A percentile compares a stretch with the other conserved stretches of the same genome.
Conservation (phyloP, 2,329 filamentous ascomycete species). For the Aspergillus hortae region DNA sequence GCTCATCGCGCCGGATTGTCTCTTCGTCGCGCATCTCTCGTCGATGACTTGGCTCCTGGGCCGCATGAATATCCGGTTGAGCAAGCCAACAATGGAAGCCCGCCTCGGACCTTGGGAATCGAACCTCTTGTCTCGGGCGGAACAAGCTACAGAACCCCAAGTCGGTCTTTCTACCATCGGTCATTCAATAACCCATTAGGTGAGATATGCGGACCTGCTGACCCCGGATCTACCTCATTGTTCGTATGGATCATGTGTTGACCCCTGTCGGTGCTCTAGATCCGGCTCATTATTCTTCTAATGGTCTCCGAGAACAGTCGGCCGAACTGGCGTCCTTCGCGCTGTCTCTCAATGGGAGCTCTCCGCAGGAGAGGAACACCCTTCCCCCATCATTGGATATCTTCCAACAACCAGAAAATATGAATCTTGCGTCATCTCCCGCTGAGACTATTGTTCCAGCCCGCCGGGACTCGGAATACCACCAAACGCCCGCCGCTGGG, state of each 20-base stretch:
- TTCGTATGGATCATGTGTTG: too few species aligned
- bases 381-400: conserved; percentile 29
- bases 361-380: conserved; percentile 24
- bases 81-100: conserved; percentile 26
- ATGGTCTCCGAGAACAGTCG: conserved; percentile 79
- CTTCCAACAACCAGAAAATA: conserved; percentile 16
- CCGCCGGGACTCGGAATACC: conserved; percentile 13
- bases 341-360: conserved; percentile 50
- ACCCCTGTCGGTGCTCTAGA: conserved; percentile 44
- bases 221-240: background rate
- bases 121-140: conserved; percentile 29
- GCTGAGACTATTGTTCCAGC: conserved; percentile 16
- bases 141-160: conserved; percentile 38
- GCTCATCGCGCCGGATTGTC: conserved; percentile 25
- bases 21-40: conserved; percentile 18
- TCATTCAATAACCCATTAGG: conserved; percentile 42
- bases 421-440: conserved; percentile 16
- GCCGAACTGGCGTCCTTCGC: conserved; percentile 82
- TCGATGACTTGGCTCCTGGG: conserved; percentile 19
- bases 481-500: conserved; percentile 24
- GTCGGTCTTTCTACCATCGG: conserved; percentile 44
- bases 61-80: conserved; percentile 23
- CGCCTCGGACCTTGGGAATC: conserved; percentile 21
- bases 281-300: conserved; percentile 67
- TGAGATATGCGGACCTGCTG: conserved; percentile 14